Evolutionary conservation across 306 rosid species (phyloP).

Genomic region (Ammopiptanthus mongolicus): DNA sequence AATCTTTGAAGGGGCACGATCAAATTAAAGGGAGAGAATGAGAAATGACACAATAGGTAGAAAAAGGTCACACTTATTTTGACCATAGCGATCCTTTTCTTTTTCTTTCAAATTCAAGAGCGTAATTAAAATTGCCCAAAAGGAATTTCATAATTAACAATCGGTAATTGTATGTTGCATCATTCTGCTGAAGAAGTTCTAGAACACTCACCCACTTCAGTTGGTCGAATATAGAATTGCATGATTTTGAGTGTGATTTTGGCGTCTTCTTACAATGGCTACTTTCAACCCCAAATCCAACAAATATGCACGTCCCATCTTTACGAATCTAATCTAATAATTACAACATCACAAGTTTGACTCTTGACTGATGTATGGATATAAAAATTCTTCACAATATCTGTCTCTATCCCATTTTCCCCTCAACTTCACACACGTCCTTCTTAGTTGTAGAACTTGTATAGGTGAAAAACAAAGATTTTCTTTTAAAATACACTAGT

Average conservation of each 20-base stretch:
- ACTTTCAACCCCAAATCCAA: conserved; percentile 43
- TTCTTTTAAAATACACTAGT: not conserved
- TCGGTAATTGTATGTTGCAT: conserved; percentile 18
- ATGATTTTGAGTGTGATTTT: conserved; percentile 67
- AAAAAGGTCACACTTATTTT: conserved; percentile 44
- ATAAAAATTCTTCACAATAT: not conserved
- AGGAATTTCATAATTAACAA: conserved; percentile 5
- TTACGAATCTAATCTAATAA: conserved; percentile 26
- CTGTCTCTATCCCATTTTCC: not conserved
- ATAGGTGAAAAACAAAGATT: too few relatives aligned
- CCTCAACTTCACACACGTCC: not conserved
- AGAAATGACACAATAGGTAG: conserved; percentile 11
- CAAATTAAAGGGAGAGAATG: not conserved
- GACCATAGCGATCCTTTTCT: conserved; percentile 23
- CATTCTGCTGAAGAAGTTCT: conserved; percentile 32
- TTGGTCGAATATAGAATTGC: conserved; percentile 53
- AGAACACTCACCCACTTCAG: conserved; percentile 36
- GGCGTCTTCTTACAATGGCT: conserved; percentile 59
- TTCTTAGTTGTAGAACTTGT: not conserved
- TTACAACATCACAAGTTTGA: conserved; percentile 29
- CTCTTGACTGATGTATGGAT: conserved; percentile 17
- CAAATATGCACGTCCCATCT: conserved; percentile 46
- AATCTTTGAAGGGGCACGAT: conserved; percentile 11
- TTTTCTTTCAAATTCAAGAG: conserved; percentile 14
- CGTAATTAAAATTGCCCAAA: conserved; percentile 6